Evolutionary conservation across 805 yeast genomes (phyloP), one percentile per base, ranked within the genome.

Genomic region (Candida khao-thaluensis): DNA sequence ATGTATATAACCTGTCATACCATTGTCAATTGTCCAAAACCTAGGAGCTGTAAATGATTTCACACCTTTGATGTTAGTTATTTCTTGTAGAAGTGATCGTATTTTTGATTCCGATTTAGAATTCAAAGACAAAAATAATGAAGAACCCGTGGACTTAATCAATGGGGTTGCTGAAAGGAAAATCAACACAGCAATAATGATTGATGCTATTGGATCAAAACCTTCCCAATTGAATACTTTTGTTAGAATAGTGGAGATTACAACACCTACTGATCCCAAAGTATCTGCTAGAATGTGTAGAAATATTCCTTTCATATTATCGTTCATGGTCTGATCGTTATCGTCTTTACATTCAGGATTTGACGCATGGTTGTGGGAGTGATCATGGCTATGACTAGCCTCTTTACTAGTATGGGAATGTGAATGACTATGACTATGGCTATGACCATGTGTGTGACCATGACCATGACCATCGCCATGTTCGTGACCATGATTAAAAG

Each of bases 251-350:
- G 99, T 91, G 0, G 97, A 89, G 1, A 88, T 60, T n/a, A 93
- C 90, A 12, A 95, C 99, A 5, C 98, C 98, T 0, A 90, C 95
- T 0, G 98, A 91, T 0, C 99, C 99, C 28, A 93, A 66, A 0
- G 98, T 90, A 53, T 93, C 99, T 0, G 99, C 99, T 31, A 93
- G 57, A 21, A 93, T 85, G 52, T 93, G 99, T 31, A 93, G 66
- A 53, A 93, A 93, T 4, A 93, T 87, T 10, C 99, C 99, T 42
- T 83, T 81, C 95, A 91, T 85, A 58, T 91, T 91, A 49, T 77
- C 81, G 45, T 71, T 73, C 58, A 68, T 17, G 30, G 37, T 12
- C 12, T 27, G 17, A 27, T 14, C 17, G 17, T 20, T 8, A 3
- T 10, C 30, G 5, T 8, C 12, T 7, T 17, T 5, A 7, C 8